Conservation (phyloP, 768 basidiomycete species). For the Suillus occidentalis region DNA sequence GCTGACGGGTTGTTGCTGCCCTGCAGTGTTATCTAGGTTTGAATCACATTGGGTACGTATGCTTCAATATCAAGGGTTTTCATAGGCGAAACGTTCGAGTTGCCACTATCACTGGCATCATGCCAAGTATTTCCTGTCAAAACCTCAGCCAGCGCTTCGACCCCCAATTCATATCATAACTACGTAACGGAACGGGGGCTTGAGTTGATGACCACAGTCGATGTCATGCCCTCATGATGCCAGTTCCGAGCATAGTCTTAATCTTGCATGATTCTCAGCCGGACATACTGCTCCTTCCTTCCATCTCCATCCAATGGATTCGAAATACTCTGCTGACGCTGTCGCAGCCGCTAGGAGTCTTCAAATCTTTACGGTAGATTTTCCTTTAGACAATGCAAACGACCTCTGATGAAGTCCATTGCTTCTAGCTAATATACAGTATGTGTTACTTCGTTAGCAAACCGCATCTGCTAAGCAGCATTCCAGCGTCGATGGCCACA, state of each 20-base stretch:
- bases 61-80: neutral
- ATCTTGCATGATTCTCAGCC: neutral
- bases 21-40: too few relatives aligned
- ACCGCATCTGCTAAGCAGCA: neutral
- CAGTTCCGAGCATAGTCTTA: neutral
- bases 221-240: neutral
- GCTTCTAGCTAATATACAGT: neutral
- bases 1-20: too few relatives aligned
- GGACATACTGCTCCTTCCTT: neutral
- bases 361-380: neutral
- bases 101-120: neutral
- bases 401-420: neutral
- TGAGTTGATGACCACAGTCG: neutral
- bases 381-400: neutral
- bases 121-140: too few relatives aligned
- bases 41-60: neutral
- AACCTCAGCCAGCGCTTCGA: neutral
- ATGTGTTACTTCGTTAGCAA: neutral
- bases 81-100: neutral
- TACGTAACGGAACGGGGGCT: neutral
- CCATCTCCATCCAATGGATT: neutral
- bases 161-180: neutral
- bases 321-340: neutral
- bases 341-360: neutral
- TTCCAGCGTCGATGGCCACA: slow-evolving; percentile 4